Percentiles rank a stretch among this genome's conserved stretches.
These are phyloP conservation scores for Diplodia intermedia DNA, from an alignment of 2,329 filamentous ascomycete genomes.

Conservation along the genomic window DNA sequence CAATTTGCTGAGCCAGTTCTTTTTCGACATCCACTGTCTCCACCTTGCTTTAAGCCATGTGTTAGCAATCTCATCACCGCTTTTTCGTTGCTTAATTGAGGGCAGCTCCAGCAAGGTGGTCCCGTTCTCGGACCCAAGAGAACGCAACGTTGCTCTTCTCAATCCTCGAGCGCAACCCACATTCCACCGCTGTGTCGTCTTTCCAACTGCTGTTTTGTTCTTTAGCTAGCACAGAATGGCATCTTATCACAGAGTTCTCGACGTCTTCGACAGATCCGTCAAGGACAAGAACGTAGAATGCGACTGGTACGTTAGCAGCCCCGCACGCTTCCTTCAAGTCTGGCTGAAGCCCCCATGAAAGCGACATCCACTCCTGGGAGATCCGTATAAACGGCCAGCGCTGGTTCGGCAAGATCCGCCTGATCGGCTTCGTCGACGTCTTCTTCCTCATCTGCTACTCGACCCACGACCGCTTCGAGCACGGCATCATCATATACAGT, in stretches of 20 bases:
- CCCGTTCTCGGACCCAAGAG: background rate
- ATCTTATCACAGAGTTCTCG: slow-evolving; percentile 6
- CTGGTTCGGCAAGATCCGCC: slow-evolving; percentile 7
- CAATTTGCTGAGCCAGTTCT: background rate
- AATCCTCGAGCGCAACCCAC: background rate
- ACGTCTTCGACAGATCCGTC: background rate
- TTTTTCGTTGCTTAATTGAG: background rate
- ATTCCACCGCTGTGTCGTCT: too few species aligned
- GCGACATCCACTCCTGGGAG: slow-evolving; percentile 6
- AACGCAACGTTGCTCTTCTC: background rate
- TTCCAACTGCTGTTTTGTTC: background rate
- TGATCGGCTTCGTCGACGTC: slow-evolving; percentile 7
- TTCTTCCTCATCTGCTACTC: slow-evolving; percentile 19
- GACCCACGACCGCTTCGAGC: slow-evolving; percentile 2
- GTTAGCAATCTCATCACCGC: background rate
- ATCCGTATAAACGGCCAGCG: background rate
- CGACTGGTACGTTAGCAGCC: background rate
- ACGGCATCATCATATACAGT: slow-evolving; percentile 10
- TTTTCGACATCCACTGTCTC: background rate
- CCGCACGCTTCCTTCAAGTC: background rate
- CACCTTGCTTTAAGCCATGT: background rate
- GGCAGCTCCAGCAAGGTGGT: background rate
- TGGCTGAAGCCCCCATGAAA: background rate
- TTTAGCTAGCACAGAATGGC: background rate
- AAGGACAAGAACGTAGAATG: background rate